These are phyloP conservation scores for Pythium phragmiticola DNA, from an alignment of 352 stramenopile species.

Conservation along the genomic window DNA sequence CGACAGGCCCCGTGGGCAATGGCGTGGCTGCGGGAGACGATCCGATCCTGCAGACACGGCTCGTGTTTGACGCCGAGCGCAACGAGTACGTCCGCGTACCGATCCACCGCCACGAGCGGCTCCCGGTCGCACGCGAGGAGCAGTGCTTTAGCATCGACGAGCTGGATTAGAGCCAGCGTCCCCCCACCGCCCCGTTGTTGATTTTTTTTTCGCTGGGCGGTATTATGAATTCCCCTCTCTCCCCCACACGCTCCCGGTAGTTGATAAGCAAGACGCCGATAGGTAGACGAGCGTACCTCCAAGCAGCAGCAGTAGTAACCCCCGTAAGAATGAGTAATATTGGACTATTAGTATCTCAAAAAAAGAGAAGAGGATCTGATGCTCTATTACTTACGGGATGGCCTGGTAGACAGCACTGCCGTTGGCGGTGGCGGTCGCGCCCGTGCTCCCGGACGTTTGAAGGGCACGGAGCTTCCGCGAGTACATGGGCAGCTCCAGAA, in stretches of 20 bases:
- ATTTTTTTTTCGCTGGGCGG: too few species aligned
- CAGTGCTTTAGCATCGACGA: constrained; percentile 63
- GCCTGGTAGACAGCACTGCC: constrained; percentile 24
- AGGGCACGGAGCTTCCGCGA: constrained; percentile 50
- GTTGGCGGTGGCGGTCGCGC: neutral
- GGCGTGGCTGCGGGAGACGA: neutral
- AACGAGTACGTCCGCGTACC: constrained; percentile 24
- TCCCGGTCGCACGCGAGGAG: constrained; percentile 5
- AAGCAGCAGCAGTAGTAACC: neutral
- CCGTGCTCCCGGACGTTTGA: constrained; percentile 18
- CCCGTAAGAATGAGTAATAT: neutral
- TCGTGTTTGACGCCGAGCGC: constrained; percentile 20
- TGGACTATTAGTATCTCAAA: neutral
- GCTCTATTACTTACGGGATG: constrained; percentile 11
- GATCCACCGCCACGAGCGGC: neutral
- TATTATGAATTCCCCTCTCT: too few species aligned
- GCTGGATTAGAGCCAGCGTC: constrained; percentile 33
- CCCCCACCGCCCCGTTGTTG: too few species aligned
- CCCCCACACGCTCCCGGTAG: neutral
- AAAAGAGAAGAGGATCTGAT: neutral
- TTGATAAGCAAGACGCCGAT: neutral
- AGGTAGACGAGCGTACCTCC: too few species aligned
- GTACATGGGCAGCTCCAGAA: constrained; percentile 57
- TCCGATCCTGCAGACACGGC: constrained; percentile 18
- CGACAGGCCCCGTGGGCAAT: neutral